Base-by-base conservation (phyloP, 2,329 filamentous ascomycete species). In the Alternaria dauci region DNA sequence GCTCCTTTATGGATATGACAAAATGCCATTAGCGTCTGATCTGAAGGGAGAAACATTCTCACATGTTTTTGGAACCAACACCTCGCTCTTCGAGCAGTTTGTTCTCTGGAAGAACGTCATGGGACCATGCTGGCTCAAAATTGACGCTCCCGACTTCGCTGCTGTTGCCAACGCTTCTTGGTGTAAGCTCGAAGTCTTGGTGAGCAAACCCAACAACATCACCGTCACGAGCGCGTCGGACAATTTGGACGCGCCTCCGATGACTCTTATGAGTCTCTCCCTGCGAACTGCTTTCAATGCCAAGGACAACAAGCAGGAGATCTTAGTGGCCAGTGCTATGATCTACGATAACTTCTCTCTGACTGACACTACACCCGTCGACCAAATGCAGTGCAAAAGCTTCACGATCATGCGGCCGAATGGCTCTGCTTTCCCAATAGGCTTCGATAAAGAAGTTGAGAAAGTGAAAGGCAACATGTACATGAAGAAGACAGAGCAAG, bases 41-140 rank as follows among this genome's bases (percentile, higher is more conserved):
- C 81, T 87, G 6, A 87, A 84, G 41, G 95, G 95, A 28, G 89
- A 96, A 76, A 98, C 95, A 0, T 99, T 94, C 75, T 97, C 94
- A 1, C 92, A 92, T 67, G 90, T 97, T 25, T 99, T 99, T 69
- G 95, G 96, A 28, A 91, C 91, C 58, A 97, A 95, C 77, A 99
- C 95, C 0, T 89, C 92, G 1, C 84, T 99, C 0, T 99, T 99
- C 71, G 95, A 99, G 79, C 95, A 99, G 71, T 99, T 99, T 75
- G 95, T 99, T 20, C 85, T 99, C 5, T 97, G 94, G 91, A 98
- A 97, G 81, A 96, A 97, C 75, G 92, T 99, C 70, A 99, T 97
- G 94, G 95, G 95, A 1, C 95, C 95, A 30, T 98, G 95, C 78
- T 99, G 95, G 95, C 86, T 99, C 46, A 94, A 90, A 75, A 95